These are phyloP conservation scores for Cubamyces lactineus DNA, from an alignment of 768 basidiomycete genomes.

Conservation along the genomic window DNA sequence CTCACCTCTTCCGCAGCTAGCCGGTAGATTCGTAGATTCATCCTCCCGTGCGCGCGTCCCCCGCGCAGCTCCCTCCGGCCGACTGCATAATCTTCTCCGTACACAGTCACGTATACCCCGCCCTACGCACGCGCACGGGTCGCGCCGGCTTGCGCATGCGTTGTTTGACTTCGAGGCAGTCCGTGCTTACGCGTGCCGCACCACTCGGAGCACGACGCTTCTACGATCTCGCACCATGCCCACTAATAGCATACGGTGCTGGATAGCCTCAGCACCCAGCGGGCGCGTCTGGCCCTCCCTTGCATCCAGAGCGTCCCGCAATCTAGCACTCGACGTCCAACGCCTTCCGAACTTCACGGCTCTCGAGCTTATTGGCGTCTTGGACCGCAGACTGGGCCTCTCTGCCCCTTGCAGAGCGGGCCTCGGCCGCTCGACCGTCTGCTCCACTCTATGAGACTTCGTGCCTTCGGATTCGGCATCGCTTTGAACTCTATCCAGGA, in stretches of 20 bases:
- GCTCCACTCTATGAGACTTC: not conserved
- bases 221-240: not conserved
- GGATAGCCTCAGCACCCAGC: too few relatives aligned
- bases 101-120: not conserved
- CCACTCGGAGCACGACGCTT: not conserved
- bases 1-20: not conserved
- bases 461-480: too few relatives aligned
- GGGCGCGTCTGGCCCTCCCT: not conserved
- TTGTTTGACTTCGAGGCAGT: constrained; percentile 6
- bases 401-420: not conserved
- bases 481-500: too few relatives aligned
- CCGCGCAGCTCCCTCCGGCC: not conserved
- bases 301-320: not conserved
- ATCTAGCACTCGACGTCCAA: not conserved
- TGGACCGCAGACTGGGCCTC: not conserved
- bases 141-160: constrained; percentile 4
- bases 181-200: not conserved
- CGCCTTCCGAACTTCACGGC: constrained; percentile 3
- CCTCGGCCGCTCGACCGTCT: not conserved
- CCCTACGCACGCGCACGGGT: not conserved
- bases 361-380: not conserved
- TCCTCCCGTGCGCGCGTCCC: not conserved
- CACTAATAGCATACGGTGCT: constrained; percentile 1
- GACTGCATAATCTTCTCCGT: not conserved
- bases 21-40: not conserved